These are phyloP conservation scores for Solanum commersonii DNA, from an alignment of 257 asterid species.

Conservation along the genomic window DNA sequence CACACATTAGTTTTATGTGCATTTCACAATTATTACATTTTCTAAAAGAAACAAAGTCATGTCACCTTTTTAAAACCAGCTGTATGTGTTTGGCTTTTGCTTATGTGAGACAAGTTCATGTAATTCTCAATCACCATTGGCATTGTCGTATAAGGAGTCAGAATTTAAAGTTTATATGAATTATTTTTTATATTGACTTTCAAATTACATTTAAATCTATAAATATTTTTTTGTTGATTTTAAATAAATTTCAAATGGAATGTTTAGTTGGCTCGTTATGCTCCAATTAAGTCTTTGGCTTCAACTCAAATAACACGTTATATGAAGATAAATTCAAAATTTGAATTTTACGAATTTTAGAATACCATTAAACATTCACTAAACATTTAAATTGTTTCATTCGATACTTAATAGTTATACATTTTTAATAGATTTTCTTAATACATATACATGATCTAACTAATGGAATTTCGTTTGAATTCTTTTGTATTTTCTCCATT, in stretches of 20 bases:
- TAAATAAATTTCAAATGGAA: not conserved
- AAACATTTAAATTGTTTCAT: not conserved
- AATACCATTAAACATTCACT: not conserved
- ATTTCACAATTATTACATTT: not conserved
- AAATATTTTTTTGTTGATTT: not conserved
- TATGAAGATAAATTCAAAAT: not conserved
- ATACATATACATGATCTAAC: not conserved
- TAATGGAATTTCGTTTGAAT: not conserved
- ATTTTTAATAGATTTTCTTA: not conserved
- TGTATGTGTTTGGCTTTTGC: slow-evolving; percentile 15
- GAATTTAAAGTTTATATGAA: not conserved
- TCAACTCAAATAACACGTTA: not conserved
- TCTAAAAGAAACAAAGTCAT: not conserved
- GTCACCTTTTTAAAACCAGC: slow-evolving; percentile 11
- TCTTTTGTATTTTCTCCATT: not conserved
- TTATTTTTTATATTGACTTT: not conserved
- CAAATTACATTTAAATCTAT: not conserved
- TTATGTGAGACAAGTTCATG: not conserved
- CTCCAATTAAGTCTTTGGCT: not conserved
- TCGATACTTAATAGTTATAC: not conserved
- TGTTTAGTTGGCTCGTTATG: not conserved
- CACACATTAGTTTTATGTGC: not conserved
- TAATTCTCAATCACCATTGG: not conserved
- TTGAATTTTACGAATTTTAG: too few relatives aligned
- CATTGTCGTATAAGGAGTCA: not conserved